Conservation (phyloP, 495 filamentous ascomycete genomes). For the Articulospora tetracladia region DNA sequence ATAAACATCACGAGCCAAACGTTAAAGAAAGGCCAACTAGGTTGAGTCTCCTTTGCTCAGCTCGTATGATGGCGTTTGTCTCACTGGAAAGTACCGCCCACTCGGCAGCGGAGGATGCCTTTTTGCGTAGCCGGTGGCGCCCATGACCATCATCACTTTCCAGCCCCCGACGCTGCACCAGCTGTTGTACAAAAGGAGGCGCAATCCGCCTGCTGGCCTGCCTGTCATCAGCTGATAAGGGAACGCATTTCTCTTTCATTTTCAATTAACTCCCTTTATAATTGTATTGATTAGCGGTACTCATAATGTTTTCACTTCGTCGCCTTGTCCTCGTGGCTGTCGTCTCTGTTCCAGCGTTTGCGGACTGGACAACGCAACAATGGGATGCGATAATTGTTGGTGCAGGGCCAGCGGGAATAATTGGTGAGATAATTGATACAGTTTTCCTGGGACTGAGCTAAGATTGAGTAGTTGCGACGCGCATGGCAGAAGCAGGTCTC, state of each 20-base stretch:
- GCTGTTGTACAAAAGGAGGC: too few relatives aligned
- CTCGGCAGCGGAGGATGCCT: background rate
- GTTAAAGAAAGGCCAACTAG: too few relatives aligned
- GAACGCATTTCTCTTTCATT: background rate
- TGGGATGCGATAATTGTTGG: conserved; percentile 27
- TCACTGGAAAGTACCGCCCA: background rate
- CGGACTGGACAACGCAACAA: conserved; percentile 25
- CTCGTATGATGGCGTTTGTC: background rate
- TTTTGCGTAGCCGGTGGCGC: background rate
- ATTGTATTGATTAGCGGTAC: background rate
- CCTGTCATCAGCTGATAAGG: background rate
- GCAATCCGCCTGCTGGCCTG: too few relatives aligned
- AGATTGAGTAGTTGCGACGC: background rate
- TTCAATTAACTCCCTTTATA: background rate
- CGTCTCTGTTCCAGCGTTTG: background rate
- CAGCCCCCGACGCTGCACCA: too few relatives aligned
- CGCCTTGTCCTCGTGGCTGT: background rate
- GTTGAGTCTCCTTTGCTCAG: background rate
- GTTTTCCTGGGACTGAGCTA: background rate
- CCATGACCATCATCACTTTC: too few relatives aligned
- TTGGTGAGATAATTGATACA: background rate
- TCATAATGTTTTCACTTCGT: background rate
- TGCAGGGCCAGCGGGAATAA: conserved; percentile 13
- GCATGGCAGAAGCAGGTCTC: conserved; percentile 20
- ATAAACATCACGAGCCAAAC: too few relatives aligned